Evolutionary conservation across 257 asterid species (phyloP), one percentile per base, ranked within the genome.

Genomic region (Penstemon eatonii): DNA sequence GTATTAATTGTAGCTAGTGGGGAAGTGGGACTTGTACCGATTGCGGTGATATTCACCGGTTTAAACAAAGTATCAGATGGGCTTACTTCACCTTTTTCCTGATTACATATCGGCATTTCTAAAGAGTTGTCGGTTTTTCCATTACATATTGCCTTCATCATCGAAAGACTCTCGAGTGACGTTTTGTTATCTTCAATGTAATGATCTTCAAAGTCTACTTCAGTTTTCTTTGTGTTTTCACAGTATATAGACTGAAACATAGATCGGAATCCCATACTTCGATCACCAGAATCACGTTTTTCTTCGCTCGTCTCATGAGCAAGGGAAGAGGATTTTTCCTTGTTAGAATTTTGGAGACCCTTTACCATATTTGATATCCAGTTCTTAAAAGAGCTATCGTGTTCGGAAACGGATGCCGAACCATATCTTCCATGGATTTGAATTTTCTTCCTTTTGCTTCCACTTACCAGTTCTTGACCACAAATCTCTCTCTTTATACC

Each of bases 361-460:
- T 84, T 89, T 58, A 82, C 87, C 95, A 92, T 78, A 75, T 84
- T 89, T 4, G 96, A 83, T 56, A 92, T 86, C 95, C 95, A 92
- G 63, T 63, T 84, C 86, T 83, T 54, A 71, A 92, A 92, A 12
- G 96, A 87, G 80, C 86, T 78, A 66, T 74, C 77, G 3, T 50
- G 72, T 74, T 67, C 62, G 15, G 19, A 44, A 5, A 61, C 54
- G 15, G 84, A 72, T 18, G 67, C 62, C 37, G 83, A 73, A 62
- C 64, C 81, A 63, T 71, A 66, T 69, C 52, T 74, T 55, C 51
- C 82, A 12, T 76, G 73, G 5, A 58, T 25, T 66, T 67, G 73
- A 4, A 3, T 75, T 81, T 75, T 89, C 67, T 64, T 49, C 83
- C 90, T 83, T 75, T 89, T 84, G 78, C 79, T 85, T 49, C 78